Percentiles rank a stretch among this genome's conserved stretches.
Conservation (phyloP, 768 basidiomycete species). For the Pholiota conissans region DNA sequence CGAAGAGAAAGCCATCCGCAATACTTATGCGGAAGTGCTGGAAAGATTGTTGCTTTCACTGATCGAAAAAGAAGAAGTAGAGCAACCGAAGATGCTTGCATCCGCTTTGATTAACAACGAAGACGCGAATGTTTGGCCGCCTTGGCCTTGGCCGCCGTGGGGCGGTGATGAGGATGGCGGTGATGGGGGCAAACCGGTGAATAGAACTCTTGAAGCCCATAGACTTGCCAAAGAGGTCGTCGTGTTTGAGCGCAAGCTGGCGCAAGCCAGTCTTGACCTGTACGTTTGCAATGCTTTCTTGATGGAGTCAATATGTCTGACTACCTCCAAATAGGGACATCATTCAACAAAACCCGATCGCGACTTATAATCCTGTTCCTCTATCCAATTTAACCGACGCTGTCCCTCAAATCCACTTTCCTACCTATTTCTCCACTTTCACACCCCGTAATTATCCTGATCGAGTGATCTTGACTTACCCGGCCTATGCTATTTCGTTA, state of each 20-base stretch:
- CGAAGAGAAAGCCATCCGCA: slow-evolving; percentile 67
- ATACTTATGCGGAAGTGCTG: slow-evolving; percentile 70
- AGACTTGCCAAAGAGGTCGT: slow-evolving; percentile 73
- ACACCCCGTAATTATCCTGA: slow-evolving; percentile 74
- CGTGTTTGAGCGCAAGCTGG: slow-evolving; percentile 75
- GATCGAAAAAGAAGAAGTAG: slow-evolving; percentile 50
- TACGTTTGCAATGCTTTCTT: slow-evolving; percentile 33
- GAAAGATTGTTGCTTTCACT: slow-evolving; percentile 65
- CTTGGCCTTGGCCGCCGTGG: slow-evolving; percentile 89
- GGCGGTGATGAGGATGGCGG: slow-evolving; percentile 58
- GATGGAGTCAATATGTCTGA: too few species aligned
- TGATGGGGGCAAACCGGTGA: slow-evolving; percentile 46
- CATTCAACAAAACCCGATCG: slow-evolving; percentile 76
- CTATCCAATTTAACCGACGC: slow-evolving; percentile 67
- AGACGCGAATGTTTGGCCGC: slow-evolving; percentile 62
- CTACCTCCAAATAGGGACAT: too few species aligned
- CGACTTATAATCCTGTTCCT: slow-evolving; percentile 83
- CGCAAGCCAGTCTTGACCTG: slow-evolving; percentile 79
- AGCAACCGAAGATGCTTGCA: slow-evolving; percentile 17
- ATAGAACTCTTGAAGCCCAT: slow-evolving; percentile 53
- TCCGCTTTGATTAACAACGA: slow-evolving; percentile 31
- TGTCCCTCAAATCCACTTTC: slow-evolving; percentile 78
- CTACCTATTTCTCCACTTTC: slow-evolving; percentile 85
- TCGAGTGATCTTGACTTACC: slow-evolving; percentile 80
- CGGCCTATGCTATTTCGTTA: slow-evolving; percentile 70